These are phyloP conservation scores for Lepidium sativum DNA, from an alignment of 345 rosid species.

Conservation along the genomic window DNA sequence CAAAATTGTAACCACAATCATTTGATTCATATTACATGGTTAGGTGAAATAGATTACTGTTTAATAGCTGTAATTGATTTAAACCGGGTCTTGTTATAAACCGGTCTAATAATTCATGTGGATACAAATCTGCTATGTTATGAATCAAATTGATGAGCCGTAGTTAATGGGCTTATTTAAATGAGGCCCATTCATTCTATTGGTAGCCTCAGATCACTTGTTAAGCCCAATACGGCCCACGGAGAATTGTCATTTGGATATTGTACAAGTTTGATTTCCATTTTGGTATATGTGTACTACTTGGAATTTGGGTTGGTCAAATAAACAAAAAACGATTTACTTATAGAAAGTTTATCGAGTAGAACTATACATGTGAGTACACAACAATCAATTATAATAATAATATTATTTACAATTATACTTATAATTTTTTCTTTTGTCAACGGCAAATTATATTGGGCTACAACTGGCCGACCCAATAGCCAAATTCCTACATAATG, in stretches of 20 bases:
- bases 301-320: constrained; percentile 5
- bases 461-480: no score
- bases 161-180: background rate
- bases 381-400: no score
- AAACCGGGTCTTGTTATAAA: no score
- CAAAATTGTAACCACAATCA: background rate
- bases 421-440: no score
- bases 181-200: background rate
- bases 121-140: no score
- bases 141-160: background rate
- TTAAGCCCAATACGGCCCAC: background rate
- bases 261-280: background rate
- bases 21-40: no score
- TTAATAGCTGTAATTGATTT: no score
- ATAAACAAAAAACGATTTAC: constrained; percentile 1
- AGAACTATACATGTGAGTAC: background rate
- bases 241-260: background rate
- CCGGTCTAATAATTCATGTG: no score
- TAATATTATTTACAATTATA: no score
- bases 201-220: background rate
- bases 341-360: constrained; percentile 5
- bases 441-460: no score
- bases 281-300: background rate
- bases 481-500: no score
- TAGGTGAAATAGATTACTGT: no score